phyloP scores from a whole-genome alignment of 305 asterid species.

The Nicotiana rustica region DNA sequence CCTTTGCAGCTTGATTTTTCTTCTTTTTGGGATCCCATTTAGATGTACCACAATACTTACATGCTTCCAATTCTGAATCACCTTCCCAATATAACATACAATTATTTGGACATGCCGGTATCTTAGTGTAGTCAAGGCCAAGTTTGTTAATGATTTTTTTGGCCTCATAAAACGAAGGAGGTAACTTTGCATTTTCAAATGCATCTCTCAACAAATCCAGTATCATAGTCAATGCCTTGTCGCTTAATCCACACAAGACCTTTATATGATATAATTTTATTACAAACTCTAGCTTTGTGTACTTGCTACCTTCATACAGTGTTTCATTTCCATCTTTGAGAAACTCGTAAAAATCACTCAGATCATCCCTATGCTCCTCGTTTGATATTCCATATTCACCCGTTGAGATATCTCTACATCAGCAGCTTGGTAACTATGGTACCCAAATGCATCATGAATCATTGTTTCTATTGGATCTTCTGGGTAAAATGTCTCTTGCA shows the following conservation, averaged over 20 bases:
- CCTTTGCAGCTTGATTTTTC: background rate
- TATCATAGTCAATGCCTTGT: background rate
- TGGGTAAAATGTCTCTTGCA: background rate
- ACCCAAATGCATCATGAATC: background rate
- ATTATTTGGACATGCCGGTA: background rate
- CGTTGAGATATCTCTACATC: background rate
- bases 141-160: background rate
- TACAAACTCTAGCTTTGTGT: background rate
- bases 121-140: background rate
- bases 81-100: background rate
- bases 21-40: background rate
- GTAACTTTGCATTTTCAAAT: background rate
- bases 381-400: background rate
- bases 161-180: background rate
- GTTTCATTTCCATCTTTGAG: background rate
- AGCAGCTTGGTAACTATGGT: background rate
- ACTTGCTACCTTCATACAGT: background rate
- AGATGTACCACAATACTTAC: background rate
- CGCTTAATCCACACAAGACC: background rate
- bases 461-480: background rate
- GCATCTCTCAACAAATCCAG: background rate
- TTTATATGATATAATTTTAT: background rate
- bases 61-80: background rate
- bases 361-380: background rate
- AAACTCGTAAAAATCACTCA: background rate